Evolutionary conservation across 1,139 yeast genomes (phyloP), one percentile per base, ranked within the genome.

Genomic region (Diutina rugosa): DNA sequence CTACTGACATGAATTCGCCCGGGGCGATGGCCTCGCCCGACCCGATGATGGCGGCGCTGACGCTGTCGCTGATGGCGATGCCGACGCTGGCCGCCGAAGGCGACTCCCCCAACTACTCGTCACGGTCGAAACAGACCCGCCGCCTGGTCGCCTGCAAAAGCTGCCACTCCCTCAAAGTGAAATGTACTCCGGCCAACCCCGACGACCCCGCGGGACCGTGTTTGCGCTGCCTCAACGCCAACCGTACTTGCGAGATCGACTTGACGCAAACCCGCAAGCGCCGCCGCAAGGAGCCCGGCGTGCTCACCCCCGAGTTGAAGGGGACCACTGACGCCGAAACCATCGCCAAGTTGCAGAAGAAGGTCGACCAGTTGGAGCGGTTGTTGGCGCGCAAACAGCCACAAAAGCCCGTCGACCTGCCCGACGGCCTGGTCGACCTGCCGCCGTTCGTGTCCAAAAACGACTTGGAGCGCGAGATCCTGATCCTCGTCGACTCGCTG

Each of bases 161-260:
- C 57, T 90, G 97, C 66, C 95, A 90, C 64, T 68, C 87, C 0
- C 74, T 89, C 56, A 90, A 90, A 64, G 96, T 89, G 45, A 84
- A 85, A 61, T 90, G 97, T 67, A 82, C 86, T 12, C 95, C 95
- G 0, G 74, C 85, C 1, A 86, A 87, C 65, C 74, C 78, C 0
- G 62, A 70, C 14, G 76, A 81, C 59, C 85, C 85, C 4, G 66
- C 74, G 2, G 80, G 83, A n/a, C 82, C 93, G 0, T 90, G 97
- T 69, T 70, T 79, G 8, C 75, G 97, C 55, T 90, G 97, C 66
- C 61, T 79, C 44, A 87, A 83, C 65, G 76, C 87, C 30, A 76
- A 78, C 51, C 74, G 84, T 58, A 70, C 69, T 45, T 90, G 97
- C 70, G 84, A 84, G 58, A 83, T 87, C 56, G 90, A 87, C 62